A percentile compares a stretch with the other conserved stretches of the same genome.
phyloP scores from a whole-genome alignment of 805 yeast species.

The Zygosaccharomyces siamensis region DNA sequence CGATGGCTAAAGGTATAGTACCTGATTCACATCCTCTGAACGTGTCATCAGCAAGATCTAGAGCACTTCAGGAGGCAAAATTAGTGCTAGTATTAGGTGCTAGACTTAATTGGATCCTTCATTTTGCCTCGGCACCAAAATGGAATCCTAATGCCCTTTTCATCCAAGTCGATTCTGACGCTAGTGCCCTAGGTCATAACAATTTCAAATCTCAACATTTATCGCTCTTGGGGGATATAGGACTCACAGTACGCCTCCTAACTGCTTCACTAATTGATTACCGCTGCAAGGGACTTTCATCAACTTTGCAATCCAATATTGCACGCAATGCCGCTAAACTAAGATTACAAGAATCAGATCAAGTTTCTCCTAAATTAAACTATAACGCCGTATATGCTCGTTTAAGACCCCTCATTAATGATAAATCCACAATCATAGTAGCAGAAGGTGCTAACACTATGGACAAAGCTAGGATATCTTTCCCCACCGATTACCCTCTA shows the following conservation, averaged over 20 bases:
- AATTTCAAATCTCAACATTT: constrained; percentile 33
- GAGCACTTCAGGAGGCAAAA: constrained; percentile 54
- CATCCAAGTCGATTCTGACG: constrained; percentile 51
- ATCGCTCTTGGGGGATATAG: constrained; percentile 56
- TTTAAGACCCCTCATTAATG: constrained; percentile 40
- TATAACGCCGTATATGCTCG: constrained; percentile 53
- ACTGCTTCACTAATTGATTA: constrained; percentile 18
- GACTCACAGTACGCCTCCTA: constrained; percentile 39
- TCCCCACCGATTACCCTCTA: constrained; percentile 49
- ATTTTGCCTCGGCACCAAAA: constrained; percentile 57
- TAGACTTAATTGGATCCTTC: constrained; percentile 68
- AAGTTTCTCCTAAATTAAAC: constrained; percentile 29
- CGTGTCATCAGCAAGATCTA: constrained; percentile 59
- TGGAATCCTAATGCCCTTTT: constrained; percentile 44
- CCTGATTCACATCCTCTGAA: constrained; percentile 46
- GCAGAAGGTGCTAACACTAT: constrained; percentile 77
- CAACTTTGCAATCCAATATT: constrained; percentile 14
- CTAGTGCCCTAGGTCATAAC: constrained; percentile 51
- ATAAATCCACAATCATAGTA: constrained; percentile 40
- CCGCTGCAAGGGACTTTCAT: constrained; percentile 14
- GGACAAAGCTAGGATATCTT: constrained; percentile 63
- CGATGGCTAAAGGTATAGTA: constrained; percentile 74
- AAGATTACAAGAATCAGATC: constrained; percentile 31
- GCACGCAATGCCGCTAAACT: constrained; percentile 24
- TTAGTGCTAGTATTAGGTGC: constrained; percentile 60